These are phyloP conservation scores for Dorcoceras hygrometricum DNA, from an alignment of 257 asterid genomes.

Conservation along the genomic window DNA sequence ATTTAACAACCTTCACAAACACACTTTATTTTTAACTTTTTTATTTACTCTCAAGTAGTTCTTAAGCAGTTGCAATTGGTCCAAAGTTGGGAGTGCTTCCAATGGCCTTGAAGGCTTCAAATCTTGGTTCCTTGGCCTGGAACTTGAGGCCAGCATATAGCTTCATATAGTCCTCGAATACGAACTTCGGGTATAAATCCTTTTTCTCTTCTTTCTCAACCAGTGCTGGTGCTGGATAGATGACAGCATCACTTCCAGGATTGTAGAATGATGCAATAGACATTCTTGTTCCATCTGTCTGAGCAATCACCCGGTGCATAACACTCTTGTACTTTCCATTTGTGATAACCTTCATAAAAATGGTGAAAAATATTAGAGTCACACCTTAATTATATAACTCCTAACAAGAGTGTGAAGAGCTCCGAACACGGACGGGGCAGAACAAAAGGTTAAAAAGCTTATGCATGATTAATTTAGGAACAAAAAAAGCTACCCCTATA, in stretches of 20 bases:
- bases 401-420: too few relatives aligned
- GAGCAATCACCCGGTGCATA: constrained; percentile 56
- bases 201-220: constrained; percentile 44
- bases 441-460: too few relatives aligned
- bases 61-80: constrained; percentile 54
- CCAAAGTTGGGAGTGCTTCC: constrained; percentile 36
- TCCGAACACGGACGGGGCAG: too few relatives aligned
- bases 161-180: constrained; percentile 79
- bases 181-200: constrained; percentile 56
- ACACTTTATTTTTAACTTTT: neutral
- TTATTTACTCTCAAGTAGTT: neutral
- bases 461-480: too few relatives aligned
- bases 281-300: constrained; percentile 55
- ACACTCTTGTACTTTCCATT: constrained; percentile 67
- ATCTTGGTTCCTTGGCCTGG: constrained; percentile 75
- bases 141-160: constrained; percentile 61
- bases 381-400: neutral
- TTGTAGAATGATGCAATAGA: constrained; percentile 66
- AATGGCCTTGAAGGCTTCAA: constrained; percentile 60
- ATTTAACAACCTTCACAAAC: neutral
- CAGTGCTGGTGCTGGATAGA: constrained; percentile 55
- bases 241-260: constrained; percentile 64
- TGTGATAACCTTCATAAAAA: constrained; percentile 45
- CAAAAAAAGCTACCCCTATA: neutral
- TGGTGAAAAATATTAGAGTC: neutral